Conservation (phyloP, 1,139 yeast species). For the Geotrichum siamense region DNA sequence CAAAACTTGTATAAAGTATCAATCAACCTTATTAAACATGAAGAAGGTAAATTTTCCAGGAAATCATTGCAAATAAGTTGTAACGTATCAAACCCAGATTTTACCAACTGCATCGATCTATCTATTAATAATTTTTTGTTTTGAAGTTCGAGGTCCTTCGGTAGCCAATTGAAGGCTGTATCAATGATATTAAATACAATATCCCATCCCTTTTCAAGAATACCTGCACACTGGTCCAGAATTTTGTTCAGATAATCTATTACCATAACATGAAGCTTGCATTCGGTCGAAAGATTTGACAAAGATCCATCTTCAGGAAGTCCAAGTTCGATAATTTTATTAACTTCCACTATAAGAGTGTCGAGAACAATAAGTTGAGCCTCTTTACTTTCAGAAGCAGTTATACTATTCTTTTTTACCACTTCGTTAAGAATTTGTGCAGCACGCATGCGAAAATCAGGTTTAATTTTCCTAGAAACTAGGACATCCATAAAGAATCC, state of each 20-base stretch:
- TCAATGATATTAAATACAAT: slow-evolving; percentile 61
- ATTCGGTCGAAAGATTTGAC: slow-evolving; percentile 24
- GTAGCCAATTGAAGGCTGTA: slow-evolving; percentile 49
- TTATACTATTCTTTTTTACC: slow-evolving; percentile 36
- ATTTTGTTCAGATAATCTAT: slow-evolving; percentile 60
- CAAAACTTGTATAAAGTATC: slow-evolving; percentile 69
- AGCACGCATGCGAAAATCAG: slow-evolving; percentile 43
- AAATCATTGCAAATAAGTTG: slow-evolving; percentile 82
- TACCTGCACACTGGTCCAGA: slow-evolving; percentile 67
- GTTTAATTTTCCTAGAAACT: slow-evolving; percentile 35
- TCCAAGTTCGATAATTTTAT: slow-evolving; percentile 17
- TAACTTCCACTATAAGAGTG: slow-evolving; percentile 18
- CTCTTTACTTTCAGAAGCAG: slow-evolving; percentile 12
- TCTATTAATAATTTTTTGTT: slow-evolving; percentile 34
- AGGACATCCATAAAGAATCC: slow-evolving; percentile 44
- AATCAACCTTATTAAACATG: slow-evolving; percentile 53
- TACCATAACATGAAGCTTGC: slow-evolving; percentile 55
- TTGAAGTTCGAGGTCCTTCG: slow-evolving; percentile 32
- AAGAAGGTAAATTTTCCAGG: slow-evolving; percentile 54
- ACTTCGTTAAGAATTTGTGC: slow-evolving; percentile 46
- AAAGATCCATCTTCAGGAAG: slow-evolving; percentile 24
- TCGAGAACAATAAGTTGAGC: slow-evolving; percentile 18
- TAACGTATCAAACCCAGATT: slow-evolving; percentile 68
- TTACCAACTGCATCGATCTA: slow-evolving; percentile 36
- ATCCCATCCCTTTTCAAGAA: slow-evolving; percentile 60